Conservation (phyloP, 2,329 filamentous ascomycete species). For the Diaporthe ampelina region DNA sequence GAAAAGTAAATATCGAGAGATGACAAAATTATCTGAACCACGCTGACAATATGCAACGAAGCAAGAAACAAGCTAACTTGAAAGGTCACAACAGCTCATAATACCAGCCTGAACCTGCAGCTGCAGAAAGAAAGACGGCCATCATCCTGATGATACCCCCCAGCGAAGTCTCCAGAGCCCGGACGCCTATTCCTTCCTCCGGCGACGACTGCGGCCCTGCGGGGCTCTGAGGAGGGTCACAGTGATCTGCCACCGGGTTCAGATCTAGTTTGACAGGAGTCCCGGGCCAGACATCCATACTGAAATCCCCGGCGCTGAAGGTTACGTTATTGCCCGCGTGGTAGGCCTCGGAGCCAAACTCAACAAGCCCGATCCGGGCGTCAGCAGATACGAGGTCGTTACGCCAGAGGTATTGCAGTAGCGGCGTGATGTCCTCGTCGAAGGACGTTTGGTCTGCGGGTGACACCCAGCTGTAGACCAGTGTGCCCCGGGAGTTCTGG, state of each 20-base stretch:
- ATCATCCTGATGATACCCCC: neutral
- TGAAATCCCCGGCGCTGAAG: slow-evolving; percentile 48
- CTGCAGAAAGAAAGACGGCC: neutral
- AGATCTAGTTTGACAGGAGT: slow-evolving; percentile 33
- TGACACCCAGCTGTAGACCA: slow-evolving; percentile 51
- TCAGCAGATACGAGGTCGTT: slow-evolving; percentile 47
- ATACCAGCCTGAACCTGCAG: neutral
- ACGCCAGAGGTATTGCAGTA: slow-evolving; percentile 50
- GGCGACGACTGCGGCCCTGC: slow-evolving; percentile 31
- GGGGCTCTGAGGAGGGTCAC: slow-evolving; percentile 31
- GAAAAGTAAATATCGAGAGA: neutral
- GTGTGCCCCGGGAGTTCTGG: slow-evolving; percentile 48
- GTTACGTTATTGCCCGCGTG: slow-evolving; percentile 49
- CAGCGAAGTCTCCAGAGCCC: neutral
- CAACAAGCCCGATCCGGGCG: slow-evolving; percentile 49
- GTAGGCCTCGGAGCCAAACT: slow-evolving; percentile 51
- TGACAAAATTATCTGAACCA: neutral
- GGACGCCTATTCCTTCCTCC: slow-evolving; percentile 20
- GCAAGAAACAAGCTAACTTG: neutral
- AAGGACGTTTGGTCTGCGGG: slow-evolving; percentile 46
- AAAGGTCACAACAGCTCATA: slow-evolving; percentile 9
- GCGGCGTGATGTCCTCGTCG: slow-evolving; percentile 49
- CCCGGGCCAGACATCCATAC: slow-evolving; percentile 44
- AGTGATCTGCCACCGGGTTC: slow-evolving; percentile 31
- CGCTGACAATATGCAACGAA: neutral